These are phyloP conservation scores for Ustilago tritici DNA, from an alignment of 1,284 basidiomycete genomes.

Conservation along the genomic window DNA sequence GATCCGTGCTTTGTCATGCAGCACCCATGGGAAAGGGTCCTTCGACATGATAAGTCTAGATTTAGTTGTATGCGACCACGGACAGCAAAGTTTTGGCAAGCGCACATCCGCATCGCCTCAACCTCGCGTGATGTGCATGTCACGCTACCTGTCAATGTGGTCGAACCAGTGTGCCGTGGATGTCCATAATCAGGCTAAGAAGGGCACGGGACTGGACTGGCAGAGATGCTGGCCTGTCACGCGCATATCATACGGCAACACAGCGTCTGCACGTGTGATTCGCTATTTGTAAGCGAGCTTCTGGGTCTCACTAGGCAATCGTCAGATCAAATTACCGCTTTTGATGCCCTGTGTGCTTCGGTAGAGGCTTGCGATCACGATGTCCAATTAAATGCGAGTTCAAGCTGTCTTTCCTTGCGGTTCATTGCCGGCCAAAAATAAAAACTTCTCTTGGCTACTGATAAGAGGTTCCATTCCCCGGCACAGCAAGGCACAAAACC, in stretches of 20 bases:
- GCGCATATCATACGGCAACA: conserved; percentile 3
- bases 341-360: background rate
- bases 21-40: background rate
- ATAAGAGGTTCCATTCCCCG: background rate
- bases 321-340: background rate
- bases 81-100: background rate
- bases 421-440: background rate
- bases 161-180: background rate
- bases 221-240: background rate
- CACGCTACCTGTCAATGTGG: background rate
- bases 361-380: background rate
- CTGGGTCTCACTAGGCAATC: background rate
- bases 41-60: background rate
- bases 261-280: background rate
- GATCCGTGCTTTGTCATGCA: background rate
- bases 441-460: background rate
- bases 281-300: background rate
- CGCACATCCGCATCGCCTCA: conserved; percentile 1
- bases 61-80: background rate
- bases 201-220: background rate
- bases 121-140: background rate
- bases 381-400: background rate
- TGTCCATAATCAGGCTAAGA: background rate
- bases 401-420: background rate
- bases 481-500: too few species aligned